phyloP scores from a whole-genome alignment of 2,329 filamentous ascomycete genomes.

The Pezicula neosporulosa region DNA sequence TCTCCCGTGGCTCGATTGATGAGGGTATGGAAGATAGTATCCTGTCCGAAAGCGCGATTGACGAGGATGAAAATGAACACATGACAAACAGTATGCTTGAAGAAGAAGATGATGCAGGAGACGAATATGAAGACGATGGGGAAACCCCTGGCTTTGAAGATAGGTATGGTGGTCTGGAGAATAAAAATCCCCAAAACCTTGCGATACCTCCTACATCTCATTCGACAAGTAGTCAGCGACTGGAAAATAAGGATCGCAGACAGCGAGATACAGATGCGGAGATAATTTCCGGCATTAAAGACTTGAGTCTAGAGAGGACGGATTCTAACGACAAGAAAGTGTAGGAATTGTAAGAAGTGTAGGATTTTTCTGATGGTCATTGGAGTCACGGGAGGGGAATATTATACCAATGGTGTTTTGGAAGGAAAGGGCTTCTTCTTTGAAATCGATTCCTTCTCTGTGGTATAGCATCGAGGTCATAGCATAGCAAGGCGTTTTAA shows the following conservation, averaged over 20 bases:
- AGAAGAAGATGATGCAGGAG: constrained; percentile 30
- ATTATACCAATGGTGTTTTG: background rate
- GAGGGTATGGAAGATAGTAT: constrained; percentile 28
- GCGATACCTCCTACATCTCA: constrained; percentile 6
- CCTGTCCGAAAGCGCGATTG: constrained; percentile 14
- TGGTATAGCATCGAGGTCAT: background rate
- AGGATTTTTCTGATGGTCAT: background rate
- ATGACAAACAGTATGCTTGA: constrained; percentile 25
- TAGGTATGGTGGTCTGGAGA: constrained; percentile 3
- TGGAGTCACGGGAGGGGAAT: background rate
- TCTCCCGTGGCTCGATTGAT: constrained; percentile 48
- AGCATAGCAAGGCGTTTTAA: background rate
- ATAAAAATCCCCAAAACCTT: constrained; percentile 10
- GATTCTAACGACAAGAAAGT: constrained; percentile 17
- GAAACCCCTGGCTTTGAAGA: constrained; percentile 16
- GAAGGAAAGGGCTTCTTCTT: background rate
- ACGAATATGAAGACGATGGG: constrained; percentile 28
- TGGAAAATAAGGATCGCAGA: constrained; percentile 4
- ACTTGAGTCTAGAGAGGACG: constrained; percentile 43
- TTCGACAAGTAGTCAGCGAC: background rate
- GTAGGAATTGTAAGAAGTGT: constrained; percentile 3
- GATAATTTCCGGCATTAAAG: constrained; percentile 56
- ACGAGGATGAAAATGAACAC: constrained; percentile 20
- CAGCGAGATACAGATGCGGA: constrained; percentile 50
- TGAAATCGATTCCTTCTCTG: background rate